Base-by-base conservation (phyloP, 1,284 basidiomycete species). In the Tilletiaria anomala region DNA sequence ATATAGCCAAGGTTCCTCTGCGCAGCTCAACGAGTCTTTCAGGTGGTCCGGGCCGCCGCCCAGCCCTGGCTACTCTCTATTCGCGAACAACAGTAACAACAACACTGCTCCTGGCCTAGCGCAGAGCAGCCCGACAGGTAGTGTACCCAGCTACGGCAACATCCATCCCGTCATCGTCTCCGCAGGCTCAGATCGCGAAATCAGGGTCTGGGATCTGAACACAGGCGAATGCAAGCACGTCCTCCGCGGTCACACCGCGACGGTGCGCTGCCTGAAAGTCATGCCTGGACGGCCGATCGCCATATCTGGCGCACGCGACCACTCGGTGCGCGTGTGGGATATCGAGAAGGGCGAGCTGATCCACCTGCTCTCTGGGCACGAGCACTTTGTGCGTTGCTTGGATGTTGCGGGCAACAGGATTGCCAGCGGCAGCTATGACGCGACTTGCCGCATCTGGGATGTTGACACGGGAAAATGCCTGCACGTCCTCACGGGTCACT, bases 391-490 rank as follows among this genome's bases (percentile, higher is more conserved):
- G 15, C 72, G 89, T 36, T 88, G 85, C 60, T 70, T 96, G 33
- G 91, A 94, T 64, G 80, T 86, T 6, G 79, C 76, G 45, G 87
- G 83, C 24, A 79, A 78, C 53, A 73, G 71, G 51, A 80, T 80
- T 14, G 85, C 85, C 23, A 87, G 83, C 53, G 88, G 86, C 29
- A 86, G 83, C 61, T 93, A 93, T 67, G 88, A 93, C 67, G 73
- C 75, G 40, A 88, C 79, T 12, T 61, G 57, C 29, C 57, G 64
- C 8, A 40, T 66, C 5, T 66, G 64, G 64, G 50, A 66, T 36
- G 49, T 63, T 15, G 58, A 61, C 31, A 61, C 58, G 16, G 64
- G 64, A 6, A 76, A 79, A 59, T 93, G 88, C 65, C 53, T 91
- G 31, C 82, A 84, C 46, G 76, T 85, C 17, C 77, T 96, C 29